phyloP scores from a whole-genome alignment of 2,329 filamentous ascomycete species.

The Epichloe scottii region DNA sequence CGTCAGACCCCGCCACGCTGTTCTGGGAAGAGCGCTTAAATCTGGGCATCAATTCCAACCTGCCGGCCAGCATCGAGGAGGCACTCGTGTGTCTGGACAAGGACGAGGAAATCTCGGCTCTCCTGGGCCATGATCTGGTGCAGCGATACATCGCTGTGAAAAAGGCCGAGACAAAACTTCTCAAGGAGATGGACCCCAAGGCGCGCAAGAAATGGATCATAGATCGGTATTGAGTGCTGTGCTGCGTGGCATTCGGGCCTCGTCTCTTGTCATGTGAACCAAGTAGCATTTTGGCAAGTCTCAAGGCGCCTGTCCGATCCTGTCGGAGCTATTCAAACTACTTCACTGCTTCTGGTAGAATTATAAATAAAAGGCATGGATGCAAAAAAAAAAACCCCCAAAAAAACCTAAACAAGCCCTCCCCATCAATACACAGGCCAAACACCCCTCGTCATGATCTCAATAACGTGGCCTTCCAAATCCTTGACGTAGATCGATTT shows the following conservation, averaged over 20 bases:
- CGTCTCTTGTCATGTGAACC: no score
- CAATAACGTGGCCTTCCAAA: constrained; percentile 4
- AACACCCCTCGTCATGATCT: constrained; percentile 2
- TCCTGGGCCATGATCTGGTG: constrained; percentile 39
- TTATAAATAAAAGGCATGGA: neutral
- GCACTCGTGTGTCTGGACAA: constrained; percentile 38
- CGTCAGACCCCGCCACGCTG: constrained; percentile 39
- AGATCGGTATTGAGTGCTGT: constrained; percentile 39
- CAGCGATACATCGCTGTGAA: constrained; percentile 47
- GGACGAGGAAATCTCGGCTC: constrained; percentile 32
- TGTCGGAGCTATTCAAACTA: no score
- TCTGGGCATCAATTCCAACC: constrained; percentile 39
- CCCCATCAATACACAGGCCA: constrained; percentile 1
- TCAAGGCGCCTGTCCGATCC: no score
- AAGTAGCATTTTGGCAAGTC: no score
- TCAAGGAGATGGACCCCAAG: constrained; percentile 30
- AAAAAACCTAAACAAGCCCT: no score
- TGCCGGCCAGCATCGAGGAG: constrained; percentile 42
- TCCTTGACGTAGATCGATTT: constrained; percentile 3
- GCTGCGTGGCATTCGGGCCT: neutral
- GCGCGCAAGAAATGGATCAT: constrained; percentile 47
- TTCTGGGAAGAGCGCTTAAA: constrained; percentile 31
- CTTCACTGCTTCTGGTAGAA: neutral
- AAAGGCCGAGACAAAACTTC: constrained; percentile 36
- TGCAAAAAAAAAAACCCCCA: no score